Percentiles rank a stretch among this genome's conserved stretches.
phyloP scores from a whole-genome alignment of 1,284 basidiomycete genomes.

The Termitomyces sp. region DNA sequence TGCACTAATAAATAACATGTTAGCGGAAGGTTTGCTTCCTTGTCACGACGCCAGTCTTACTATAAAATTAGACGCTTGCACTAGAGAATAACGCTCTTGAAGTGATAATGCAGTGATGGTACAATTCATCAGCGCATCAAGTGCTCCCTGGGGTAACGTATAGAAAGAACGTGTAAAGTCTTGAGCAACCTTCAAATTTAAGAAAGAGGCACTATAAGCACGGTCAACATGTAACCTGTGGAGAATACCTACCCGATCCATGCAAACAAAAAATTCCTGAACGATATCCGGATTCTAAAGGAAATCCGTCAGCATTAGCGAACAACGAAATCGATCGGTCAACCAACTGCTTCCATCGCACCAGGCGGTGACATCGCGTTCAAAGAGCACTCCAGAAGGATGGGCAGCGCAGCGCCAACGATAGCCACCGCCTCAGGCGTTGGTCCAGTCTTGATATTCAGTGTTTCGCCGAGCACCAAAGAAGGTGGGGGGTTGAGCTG shows the following conservation, averaged over 20 bases:
- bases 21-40: background rate
- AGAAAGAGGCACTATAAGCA: background rate
- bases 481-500: slow-evolving; percentile 73
- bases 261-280: slow-evolving; percentile 80
- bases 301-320: slow-evolving; percentile 1
- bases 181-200: slow-evolving; percentile 57
- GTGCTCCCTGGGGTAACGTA: slow-evolving; percentile 56
- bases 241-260: slow-evolving; percentile 53
- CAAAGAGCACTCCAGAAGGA: slow-evolving; percentile 61
- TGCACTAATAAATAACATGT: slow-evolving; percentile 35
- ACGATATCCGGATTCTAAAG: slow-evolving; percentile 81
- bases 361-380: slow-evolving; percentile 49
- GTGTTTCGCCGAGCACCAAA: slow-evolving; percentile 23
- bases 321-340: background rate
- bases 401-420: slow-evolving; percentile 51
- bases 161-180: slow-evolving; percentile 73
- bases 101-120: slow-evolving; percentile 66
- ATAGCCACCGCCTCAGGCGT: slow-evolving; percentile 38
- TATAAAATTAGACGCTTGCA: slow-evolving; percentile 76
- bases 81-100: slow-evolving; percentile 84
- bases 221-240: background rate
- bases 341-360: slow-evolving; percentile 67
- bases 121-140: slow-evolving; percentile 71
- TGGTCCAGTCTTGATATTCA: slow-evolving; percentile 29
- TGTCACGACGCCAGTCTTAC: slow-evolving; percentile 38